Base-by-base conservation (phyloP, 78 protist species). In the Chrysochromulina parva region DNA sequence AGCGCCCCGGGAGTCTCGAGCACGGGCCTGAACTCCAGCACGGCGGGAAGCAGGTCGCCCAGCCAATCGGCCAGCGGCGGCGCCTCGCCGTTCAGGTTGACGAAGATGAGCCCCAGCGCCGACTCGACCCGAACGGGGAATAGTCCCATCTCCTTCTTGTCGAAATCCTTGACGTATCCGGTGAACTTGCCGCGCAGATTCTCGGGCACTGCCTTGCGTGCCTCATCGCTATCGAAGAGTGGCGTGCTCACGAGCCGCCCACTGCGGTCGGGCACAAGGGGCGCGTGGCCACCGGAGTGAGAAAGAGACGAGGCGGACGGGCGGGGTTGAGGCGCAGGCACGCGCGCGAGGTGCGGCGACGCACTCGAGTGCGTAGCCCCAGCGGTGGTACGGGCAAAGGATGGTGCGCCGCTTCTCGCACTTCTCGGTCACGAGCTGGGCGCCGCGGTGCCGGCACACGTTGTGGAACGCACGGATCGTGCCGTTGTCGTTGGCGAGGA, bases 361-460 rank as follows among this genome's bases (percentile, higher is more conserved):
- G 38, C 38, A 38, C 59, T 76, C 85, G 85, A 76, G 85, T 59
- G 85, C 54, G 58, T 76, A 76, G 58, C 85, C 85, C 85, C 85
- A 76, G 85, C 58, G 85, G 28, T 76, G 85, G 85, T 76, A 76
- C 59, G 85, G 85, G 59, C 85, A 76, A 14, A 76, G 59, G 59
- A 76, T 48, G 55, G 85, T 52, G 59, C 57, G n/a, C 57, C 55
- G 82, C 55, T 48, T 74, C 57, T 22, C 7, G 82, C 82, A 74
- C 82, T 6, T 6, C 13, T 38, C 55, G 22, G 6, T 5, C 55
- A 74, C 82, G 26, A 74, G 82, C 71, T 17, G 76, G 3, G 85
- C 57, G 55, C 85, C 85, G 58, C 85, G 85, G 85, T 76, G 85
- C 26, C 85, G 85, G 59, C 85, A 76, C 59, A 52, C 85, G 85